Evolutionary conservation across 352 stramenopile species (phyloP).

Genomic region (Halophytophthora polymorphica): DNA sequence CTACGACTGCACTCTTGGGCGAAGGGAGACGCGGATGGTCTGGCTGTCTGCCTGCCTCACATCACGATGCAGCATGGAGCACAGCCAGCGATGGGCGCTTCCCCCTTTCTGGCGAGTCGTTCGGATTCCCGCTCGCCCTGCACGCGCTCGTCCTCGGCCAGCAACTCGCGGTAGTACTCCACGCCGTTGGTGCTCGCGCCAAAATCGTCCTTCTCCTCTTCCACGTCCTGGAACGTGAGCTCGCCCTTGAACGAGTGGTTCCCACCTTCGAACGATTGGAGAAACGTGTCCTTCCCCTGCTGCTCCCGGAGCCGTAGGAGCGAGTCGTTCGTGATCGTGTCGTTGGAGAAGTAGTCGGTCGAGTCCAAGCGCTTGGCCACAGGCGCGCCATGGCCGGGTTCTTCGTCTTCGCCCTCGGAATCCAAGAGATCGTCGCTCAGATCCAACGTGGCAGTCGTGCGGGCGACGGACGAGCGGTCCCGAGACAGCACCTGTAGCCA

Average conservation of each 20-base stretch:
- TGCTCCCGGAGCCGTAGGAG: slow-evolving; percentile 50
- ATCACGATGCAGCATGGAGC: slow-evolving; percentile 57
- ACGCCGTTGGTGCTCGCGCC: slow-evolving; percentile 28
- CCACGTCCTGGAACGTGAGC: slow-evolving; percentile 39
- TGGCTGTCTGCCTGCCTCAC: slow-evolving; percentile 11
- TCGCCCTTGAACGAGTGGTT: slow-evolving; percentile 62
- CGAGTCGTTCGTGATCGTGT: slow-evolving; percentile 74
- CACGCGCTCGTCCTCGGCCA: slow-evolving; percentile 37
- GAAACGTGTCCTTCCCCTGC: slow-evolving; percentile 28
- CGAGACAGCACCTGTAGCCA: slow-evolving; percentile 47
- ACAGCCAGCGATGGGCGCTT: slow-evolving; percentile 37
- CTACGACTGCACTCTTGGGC: no score
- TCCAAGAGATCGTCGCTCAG: slow-evolving; percentile 20
- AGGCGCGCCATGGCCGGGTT: slow-evolving; percentile 10
- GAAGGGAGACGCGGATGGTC: no score
- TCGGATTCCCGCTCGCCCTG: slow-evolving; percentile 25
- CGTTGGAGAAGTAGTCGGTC: slow-evolving; percentile 61
- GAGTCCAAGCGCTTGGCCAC: slow-evolving; percentile 39
- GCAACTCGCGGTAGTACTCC: slow-evolving; percentile 46
- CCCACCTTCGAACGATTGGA: slow-evolving; percentile 15
- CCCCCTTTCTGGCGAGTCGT: slow-evolving; percentile 18
- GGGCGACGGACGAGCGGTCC: slow-evolving; percentile 13
- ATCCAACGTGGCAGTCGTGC: slow-evolving; percentile 16
- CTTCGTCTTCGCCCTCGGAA: slow-evolving; percentile 18
- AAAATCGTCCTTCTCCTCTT: slow-evolving; percentile 31